Evolutionary conservation across 768 basidiomycete species (phyloP).

Genomic region (Artomyces pyxidatus): DNA sequence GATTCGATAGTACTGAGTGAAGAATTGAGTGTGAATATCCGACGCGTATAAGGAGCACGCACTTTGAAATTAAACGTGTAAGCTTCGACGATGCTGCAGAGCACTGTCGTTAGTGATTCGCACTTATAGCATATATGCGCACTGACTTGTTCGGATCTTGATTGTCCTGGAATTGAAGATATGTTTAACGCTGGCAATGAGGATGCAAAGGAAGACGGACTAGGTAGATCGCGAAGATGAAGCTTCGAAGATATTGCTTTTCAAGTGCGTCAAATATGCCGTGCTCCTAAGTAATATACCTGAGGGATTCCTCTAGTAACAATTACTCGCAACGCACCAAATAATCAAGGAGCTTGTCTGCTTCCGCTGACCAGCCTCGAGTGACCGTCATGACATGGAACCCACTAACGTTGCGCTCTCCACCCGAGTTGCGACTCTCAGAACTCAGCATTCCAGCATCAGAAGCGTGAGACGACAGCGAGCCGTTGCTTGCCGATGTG

Average conservation of each 20-base stretch:
- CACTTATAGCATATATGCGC: conserved; percentile 28
- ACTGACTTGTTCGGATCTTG: conserved; percentile 78
- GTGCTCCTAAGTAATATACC: conserved; percentile 46
- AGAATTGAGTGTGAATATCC: not conserved
- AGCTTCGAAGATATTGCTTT: conserved; percentile 77
- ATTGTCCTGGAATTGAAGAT: conserved; percentile 74
- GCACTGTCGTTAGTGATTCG: too few relatives aligned
- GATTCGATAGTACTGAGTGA: conserved; percentile 54
- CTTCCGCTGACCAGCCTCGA: conserved; percentile 75
- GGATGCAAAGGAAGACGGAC: too few relatives aligned
- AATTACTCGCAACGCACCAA: conserved; percentile 58
- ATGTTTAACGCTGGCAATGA: too few relatives aligned
- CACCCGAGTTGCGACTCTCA: conserved; percentile 17
- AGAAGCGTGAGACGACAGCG: conserved; percentile 25
- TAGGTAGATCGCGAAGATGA: conserved; percentile 79
- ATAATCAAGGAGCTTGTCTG: conserved; percentile 74
- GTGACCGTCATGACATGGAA: conserved; percentile 70
- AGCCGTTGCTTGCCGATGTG: conserved; percentile 31
- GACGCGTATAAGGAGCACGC: not conserved
- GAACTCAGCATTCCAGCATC: conserved; percentile 32
- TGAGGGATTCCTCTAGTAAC: too few relatives aligned
- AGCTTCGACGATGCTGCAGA: conserved; percentile 69
- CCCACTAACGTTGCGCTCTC: conserved; percentile 42
- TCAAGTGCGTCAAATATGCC: conserved; percentile 84
- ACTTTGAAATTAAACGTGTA: conserved; percentile 80